These are phyloP conservation scores for Curvularia sp. DNA, from an alignment of 2,329 filamentous ascomycete species.

Conservation along the genomic window DNA sequence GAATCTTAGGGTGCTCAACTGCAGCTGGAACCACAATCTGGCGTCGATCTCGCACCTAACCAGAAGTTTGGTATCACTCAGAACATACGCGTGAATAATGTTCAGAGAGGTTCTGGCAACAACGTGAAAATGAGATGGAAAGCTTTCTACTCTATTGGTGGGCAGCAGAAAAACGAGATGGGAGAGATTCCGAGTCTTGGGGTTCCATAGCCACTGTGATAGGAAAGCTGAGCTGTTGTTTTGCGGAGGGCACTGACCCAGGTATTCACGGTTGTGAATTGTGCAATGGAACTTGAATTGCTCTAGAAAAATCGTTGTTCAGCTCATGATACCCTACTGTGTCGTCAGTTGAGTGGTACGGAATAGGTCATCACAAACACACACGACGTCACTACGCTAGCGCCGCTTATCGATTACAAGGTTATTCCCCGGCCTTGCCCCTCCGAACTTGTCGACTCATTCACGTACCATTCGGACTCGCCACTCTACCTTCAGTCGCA, in stretches of 20 bases:
- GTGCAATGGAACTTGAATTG: not conserved
- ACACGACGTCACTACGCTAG: conserved; percentile 23
- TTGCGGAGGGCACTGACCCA: conserved; percentile 3
- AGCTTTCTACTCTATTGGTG: conserved; percentile 76
- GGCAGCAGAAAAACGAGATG: conserved; percentile 74
- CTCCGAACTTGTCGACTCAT: conserved; percentile 21
- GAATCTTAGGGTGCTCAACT: conserved; percentile 74
- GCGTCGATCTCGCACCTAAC: conserved; percentile 72
- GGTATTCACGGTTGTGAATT: conserved; percentile 4
- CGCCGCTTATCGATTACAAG: conserved; percentile 33
- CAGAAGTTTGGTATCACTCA: conserved; percentile 83
- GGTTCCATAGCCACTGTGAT: conserved; percentile 62
- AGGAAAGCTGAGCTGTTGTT: conserved; percentile 12
- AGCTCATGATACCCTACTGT: not conserved
- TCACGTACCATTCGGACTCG: conserved; percentile 6
- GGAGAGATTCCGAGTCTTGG: conserved; percentile 83
- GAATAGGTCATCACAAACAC: not conserved
- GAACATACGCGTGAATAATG: conserved; percentile 77
- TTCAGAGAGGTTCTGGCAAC: conserved; percentile 74
- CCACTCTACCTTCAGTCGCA: not conserved
- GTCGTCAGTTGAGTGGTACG: not conserved
- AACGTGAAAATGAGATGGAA: conserved; percentile 91
- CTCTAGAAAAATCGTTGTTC: not conserved
- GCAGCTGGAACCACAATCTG: conserved; percentile 83
- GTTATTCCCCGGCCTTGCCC: conserved; percentile 27